Conservation (phyloP, 1,284 basidiomycete genomes). For the Fistulinella cinereoalba region DNA sequence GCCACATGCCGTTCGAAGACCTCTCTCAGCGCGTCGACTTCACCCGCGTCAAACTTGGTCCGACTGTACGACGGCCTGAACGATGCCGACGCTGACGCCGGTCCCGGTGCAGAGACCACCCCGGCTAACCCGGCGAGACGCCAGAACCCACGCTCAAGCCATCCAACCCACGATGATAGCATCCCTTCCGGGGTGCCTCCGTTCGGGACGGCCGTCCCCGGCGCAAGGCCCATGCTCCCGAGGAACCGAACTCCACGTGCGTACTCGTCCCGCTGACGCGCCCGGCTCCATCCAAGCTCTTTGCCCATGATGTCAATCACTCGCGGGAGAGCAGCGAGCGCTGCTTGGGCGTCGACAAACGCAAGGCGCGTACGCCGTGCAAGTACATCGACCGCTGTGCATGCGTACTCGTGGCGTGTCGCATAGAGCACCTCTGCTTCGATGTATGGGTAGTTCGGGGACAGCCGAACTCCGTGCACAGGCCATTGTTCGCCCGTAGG, state of each 20-base stretch:
- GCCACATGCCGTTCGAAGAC: constrained; percentile 49
- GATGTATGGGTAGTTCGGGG: constrained; percentile 43
- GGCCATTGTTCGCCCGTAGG: constrained; percentile 56
- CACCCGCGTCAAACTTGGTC: constrained; percentile 66
- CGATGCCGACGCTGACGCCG: constrained; percentile 24
- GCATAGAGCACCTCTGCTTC: constrained; percentile 95
- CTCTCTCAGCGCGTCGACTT: constrained; percentile 57
- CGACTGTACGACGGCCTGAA: constrained; percentile 44
- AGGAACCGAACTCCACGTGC: constrained; percentile 63
- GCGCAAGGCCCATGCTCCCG: constrained; percentile 71
- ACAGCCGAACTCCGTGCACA: neutral
- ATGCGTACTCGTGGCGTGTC: constrained; percentile 86
- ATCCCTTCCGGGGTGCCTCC: neutral
- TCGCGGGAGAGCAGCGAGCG: constrained; percentile 80
- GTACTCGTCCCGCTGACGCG: constrained; percentile 60
- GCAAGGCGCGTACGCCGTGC: constrained; percentile 88
- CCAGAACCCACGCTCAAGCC: constrained; percentile 30
- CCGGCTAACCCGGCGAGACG: constrained; percentile 8
- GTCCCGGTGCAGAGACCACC: too few species aligned
- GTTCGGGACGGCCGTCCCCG: constrained; percentile 27
- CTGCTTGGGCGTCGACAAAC: constrained; percentile 90
- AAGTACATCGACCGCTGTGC: constrained; percentile 88
- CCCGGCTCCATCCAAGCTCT: constrained; percentile 76
- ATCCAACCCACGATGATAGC: constrained; percentile 7
- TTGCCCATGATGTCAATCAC: constrained; percentile 91